Conservation (phyloP, 176 grass and related monocot genomes). For the Puccinellia tenuiflora region DNA sequence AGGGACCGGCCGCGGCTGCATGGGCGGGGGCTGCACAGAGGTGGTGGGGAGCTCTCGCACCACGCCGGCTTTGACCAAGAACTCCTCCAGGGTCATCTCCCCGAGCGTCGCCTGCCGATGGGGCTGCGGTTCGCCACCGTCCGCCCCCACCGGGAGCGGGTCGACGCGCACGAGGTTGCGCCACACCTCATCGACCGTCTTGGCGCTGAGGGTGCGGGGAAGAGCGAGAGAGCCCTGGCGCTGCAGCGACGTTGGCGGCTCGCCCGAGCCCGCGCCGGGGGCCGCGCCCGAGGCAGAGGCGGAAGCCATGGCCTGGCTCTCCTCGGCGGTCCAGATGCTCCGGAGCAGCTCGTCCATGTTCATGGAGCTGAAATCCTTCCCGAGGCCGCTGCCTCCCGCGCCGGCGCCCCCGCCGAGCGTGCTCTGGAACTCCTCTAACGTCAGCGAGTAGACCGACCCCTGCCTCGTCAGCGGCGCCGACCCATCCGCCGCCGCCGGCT, state of each 20-base stretch:
- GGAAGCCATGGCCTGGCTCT: constrained; percentile 65
- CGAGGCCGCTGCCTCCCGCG: constrained; percentile 3
- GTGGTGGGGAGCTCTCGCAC: constrained; percentile 46
- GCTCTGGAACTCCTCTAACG: constrained; percentile 87
- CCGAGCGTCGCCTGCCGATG: constrained; percentile 60
- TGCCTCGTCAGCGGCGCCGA: constrained; percentile 37
- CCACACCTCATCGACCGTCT: constrained; percentile 91
- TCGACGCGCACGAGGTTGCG: constrained; percentile 55
- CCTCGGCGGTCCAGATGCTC: constrained; percentile 94
- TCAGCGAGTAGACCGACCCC: constrained; percentile 70
- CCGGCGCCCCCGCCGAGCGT: constrained; percentile 31
- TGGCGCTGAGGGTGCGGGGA: constrained; percentile 67
- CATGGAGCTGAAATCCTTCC: constrained; percentile 89
- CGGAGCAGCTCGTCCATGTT: constrained; percentile 96
- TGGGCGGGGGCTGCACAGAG: background rate
- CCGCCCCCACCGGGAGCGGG: background rate
- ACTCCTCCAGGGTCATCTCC: constrained; percentile 93
- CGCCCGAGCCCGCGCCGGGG: background rate
- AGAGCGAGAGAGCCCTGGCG: constrained; percentile 73
- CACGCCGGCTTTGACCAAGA: constrained; percentile 73
- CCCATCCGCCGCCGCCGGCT: background rate
- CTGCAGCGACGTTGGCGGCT: constrained; percentile 34
- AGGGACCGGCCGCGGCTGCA: constrained; percentile 31
- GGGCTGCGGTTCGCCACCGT: background rate
- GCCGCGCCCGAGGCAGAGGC: constrained; percentile 1